phyloP scores from a whole-genome alignment of 768 basidiomycete genomes.

The Termitomyces bulborhizus region DNA sequence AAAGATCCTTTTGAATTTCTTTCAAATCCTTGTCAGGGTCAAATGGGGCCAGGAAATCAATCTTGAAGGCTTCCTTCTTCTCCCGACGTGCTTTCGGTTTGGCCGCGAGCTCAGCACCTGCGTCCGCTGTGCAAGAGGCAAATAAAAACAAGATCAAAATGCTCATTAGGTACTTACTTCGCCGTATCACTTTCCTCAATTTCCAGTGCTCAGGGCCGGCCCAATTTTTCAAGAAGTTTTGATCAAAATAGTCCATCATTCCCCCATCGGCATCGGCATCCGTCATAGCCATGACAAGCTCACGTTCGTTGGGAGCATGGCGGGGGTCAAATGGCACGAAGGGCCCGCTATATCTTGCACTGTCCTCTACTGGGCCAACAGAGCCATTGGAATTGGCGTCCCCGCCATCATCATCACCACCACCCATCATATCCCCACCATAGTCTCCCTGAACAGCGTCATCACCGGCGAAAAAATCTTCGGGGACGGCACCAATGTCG shows the following conservation, averaged over 20 bases:
- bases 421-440: slow-evolving; percentile 17
- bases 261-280: slow-evolving; percentile 50
- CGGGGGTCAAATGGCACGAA: slow-evolving; percentile 85
- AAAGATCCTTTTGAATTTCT: slow-evolving; percentile 62
- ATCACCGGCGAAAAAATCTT: slow-evolving; percentile 61
- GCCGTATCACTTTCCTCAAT: slow-evolving; percentile 71
- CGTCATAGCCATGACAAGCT: slow-evolving; percentile 83
- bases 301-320: slow-evolving; percentile 65
- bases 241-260: slow-evolving; percentile 87
- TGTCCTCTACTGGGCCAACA: slow-evolving; percentile 35
- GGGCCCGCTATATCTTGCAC: slow-evolving; percentile 36
- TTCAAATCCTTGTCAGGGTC: slow-evolving; percentile 56
- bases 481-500: slow-evolving; percentile 22
- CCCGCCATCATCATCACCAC: slow-evolving; percentile 33
- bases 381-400: slow-evolving; percentile 40
- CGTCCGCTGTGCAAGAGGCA: slow-evolving; percentile 21
- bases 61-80: slow-evolving; percentile 77
- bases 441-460: slow-evolving; percentile 31
- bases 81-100: slow-evolving; percentile 47
- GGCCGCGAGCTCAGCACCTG: slow-evolving; percentile 39
- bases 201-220: slow-evolving; percentile 99
- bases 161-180: slow-evolving; percentile 44
- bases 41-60: slow-evolving; percentile 65
- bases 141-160: not conserved
- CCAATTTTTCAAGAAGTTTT: slow-evolving; percentile 87